Conservation (phyloP, 1,139 yeast species). For the Yamadazyma aaseri region DNA sequence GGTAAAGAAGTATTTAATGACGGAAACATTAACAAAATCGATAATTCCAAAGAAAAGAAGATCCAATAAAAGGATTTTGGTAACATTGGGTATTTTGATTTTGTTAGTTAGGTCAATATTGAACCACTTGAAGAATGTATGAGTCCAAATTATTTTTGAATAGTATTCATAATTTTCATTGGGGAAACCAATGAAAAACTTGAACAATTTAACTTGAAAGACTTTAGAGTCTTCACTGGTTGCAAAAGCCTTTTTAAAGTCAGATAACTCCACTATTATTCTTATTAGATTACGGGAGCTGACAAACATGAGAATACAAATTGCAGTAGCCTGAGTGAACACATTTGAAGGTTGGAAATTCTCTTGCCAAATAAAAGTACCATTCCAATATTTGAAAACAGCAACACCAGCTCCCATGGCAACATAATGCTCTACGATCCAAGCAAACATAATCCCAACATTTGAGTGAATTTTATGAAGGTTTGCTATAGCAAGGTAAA, state of each 20-base stretch:
- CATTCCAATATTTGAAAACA: slow-evolving; percentile 19
- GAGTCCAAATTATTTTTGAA: slow-evolving; percentile 10
- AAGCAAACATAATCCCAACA: slow-evolving; percentile 60
- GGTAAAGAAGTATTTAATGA: slow-evolving; percentile 17
- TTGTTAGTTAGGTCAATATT: slow-evolving; percentile 1
- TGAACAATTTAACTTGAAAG: slow-evolving; percentile 26
- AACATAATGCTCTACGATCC: slow-evolving; percentile 49
- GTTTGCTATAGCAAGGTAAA: slow-evolving; percentile 50
- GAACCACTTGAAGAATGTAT: not conserved
- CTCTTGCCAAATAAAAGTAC: slow-evolving; percentile 26
- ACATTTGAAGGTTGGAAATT: slow-evolving; percentile 31
- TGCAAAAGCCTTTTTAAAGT: slow-evolving; percentile 12
- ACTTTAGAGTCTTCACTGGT: slow-evolving; percentile 5
- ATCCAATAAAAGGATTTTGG: slow-evolving; percentile 20
- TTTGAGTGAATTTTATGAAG: slow-evolving; percentile 58
- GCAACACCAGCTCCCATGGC: slow-evolving; percentile 55
- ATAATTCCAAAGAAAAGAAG: slow-evolving; percentile 11
- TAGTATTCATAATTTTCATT: slow-evolving; percentile 13
- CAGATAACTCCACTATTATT: slow-evolving; percentile 22
- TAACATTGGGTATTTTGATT: slow-evolving; percentile 19
- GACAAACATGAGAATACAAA: slow-evolving; percentile 27
- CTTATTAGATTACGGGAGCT: slow-evolving; percentile 33
- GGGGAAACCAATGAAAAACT: slow-evolving; percentile 22
- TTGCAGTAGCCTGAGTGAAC: slow-evolving; percentile 25
- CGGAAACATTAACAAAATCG: slow-evolving; percentile 7